A percentile compares a stretch with the other conserved stretches of the same genome.
Conservation (phyloP, 495 filamentous ascomycete species). For the Trichocladium uniseriatum region DNA sequence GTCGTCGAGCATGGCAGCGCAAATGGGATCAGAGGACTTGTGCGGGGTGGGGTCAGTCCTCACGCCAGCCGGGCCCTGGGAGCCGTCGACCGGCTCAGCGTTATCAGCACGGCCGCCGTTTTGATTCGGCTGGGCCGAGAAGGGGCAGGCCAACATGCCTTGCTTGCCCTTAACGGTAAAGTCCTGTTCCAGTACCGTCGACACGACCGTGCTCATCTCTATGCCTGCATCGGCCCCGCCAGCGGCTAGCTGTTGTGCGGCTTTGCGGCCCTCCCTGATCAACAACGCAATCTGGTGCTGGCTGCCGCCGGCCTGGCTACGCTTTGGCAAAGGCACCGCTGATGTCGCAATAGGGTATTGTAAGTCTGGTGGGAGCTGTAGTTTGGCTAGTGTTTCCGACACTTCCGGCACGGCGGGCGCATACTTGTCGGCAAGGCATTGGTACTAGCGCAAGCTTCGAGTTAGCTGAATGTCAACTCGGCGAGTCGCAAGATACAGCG, state of each 20-base stretch:
- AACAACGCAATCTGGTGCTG: constrained; percentile 46
- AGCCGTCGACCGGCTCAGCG: constrained; percentile 15
- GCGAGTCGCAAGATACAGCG: constrained; percentile 17
- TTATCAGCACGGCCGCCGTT: constrained; percentile 11
- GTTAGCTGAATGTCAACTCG: constrained; percentile 13
- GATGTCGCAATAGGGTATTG: constrained; percentile 34
- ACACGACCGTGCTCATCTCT: constrained; percentile 38
- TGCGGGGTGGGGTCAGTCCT: constrained; percentile 30
- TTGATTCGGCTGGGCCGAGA: constrained; percentile 31
- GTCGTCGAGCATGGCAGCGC: constrained; percentile 49
- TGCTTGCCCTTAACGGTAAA: constrained; percentile 56
- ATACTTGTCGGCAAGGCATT: constrained; percentile 49
- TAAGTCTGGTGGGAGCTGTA: constrained; percentile 46
- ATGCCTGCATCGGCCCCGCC: constrained; percentile 22
- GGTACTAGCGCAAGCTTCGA: constrained; percentile 31
- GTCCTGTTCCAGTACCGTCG: constrained; percentile 53
- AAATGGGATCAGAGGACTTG: constrained; percentile 49
- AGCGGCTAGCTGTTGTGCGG: constrained; percentile 36
- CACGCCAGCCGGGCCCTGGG: constrained; percentile 15
- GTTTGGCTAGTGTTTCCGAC: constrained; percentile 43
- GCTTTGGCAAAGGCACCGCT: constrained; percentile 43
- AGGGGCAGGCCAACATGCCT: constrained; percentile 53
- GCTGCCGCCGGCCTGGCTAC: constrained; percentile 28
- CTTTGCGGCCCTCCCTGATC: constrained; percentile 46
- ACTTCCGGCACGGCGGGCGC: constrained; percentile 44